Base-by-base conservation (phyloP, 306 rosid genomes). In the Gillenia trifoliata region DNA sequence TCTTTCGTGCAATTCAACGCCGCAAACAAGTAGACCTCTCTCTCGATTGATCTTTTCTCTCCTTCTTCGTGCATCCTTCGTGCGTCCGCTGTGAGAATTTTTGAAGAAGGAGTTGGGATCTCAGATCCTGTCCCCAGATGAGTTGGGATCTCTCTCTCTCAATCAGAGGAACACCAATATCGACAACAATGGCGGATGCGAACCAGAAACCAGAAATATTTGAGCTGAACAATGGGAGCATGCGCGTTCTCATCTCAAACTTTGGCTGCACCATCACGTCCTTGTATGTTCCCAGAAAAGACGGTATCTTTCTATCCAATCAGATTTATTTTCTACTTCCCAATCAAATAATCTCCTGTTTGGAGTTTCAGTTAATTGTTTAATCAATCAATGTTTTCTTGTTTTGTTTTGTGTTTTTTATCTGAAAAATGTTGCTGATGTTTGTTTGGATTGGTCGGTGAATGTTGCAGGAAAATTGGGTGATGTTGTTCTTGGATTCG, bases 401-500 rank as follows among this genome's bases (percentile, higher is more conserved):
- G 25, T 6, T 69, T 28, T 38, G 4, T 64, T 34, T 10, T 4
- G 23, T 20, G 29, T 43, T 67, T 34, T 13, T 22, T 52, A 1
- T 23, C 43, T 26, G 19, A 64, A 28, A 59, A 56, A 71, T 40
- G 57, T 23, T 56, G 73, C 23, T 81, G 70, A 77, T 65, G 40
- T 45, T 22, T 54, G 60, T 20, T 54, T 68, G 47, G 4, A 3
- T 43, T 33, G 72, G 50, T 19, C 15, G 52, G 38, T 26, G 31
- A n/a, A 41, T 41, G 75, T 79, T 80, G 75, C 71, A 93, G 98
- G 97, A 6, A 86, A 77, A 29, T 84, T 84, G 83, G 90, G 85
- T 41, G 99, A 94, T 77, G 90, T 94, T 72, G 99, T 94, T 81
- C 99, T 94, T 40, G 99, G 99, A 71, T 92, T 94, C 75, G 97